Evolutionary conservation across 192 early-diverging fungal genomes (phyloP), one percentile per base, ranked within the genome.

Genomic region (Chytriomyces hyalinus): DNA sequence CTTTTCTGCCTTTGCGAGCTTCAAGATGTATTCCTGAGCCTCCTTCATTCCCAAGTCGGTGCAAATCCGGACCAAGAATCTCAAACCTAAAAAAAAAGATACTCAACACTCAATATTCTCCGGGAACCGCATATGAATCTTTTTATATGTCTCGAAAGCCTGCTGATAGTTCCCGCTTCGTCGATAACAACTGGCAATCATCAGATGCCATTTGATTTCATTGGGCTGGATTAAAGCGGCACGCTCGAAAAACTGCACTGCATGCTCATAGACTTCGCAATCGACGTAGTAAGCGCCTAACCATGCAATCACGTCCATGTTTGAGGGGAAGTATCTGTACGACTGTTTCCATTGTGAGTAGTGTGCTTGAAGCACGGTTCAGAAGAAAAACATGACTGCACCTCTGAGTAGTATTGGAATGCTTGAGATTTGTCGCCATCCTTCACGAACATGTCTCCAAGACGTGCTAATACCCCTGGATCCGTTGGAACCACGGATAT

Each of bases 221-320:
- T 28, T 60, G 0, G 89, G 89, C 53, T 89, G 84, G 51, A 89
- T 86, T 13, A 83, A 49, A 2, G 75, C 78, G 3, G 84, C 87
- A 2, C 86, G 73, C 63, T 89, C 86, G 73, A 90, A 90, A 73
- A 86, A 89, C 76, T 86, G 84, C 28, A 89, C 75, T 13, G 89
- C 89, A 70, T 87, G 85, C 65, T 90, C 89, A 67, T 89, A 90
- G 6, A 86, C 85, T 76, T 89, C 85, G 73, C 87, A 89, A 51
- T 90, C 87, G 46, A 90, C 89, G 51, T 90, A 89, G 73, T 89
- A 87, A 7, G 89, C 87, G 6, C 87, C 89, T 5, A 90, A 82
- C 89, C 89, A 90, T 1, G 87, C 80, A 51, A 89, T 83, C 9
- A 87, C 87, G 59, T 84, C 81, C 80, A 89, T 85, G 65, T 83